Evolutionary conservation across 306 rosid species (phyloP).

Genomic region (Pachyrhizus erosus): DNA sequence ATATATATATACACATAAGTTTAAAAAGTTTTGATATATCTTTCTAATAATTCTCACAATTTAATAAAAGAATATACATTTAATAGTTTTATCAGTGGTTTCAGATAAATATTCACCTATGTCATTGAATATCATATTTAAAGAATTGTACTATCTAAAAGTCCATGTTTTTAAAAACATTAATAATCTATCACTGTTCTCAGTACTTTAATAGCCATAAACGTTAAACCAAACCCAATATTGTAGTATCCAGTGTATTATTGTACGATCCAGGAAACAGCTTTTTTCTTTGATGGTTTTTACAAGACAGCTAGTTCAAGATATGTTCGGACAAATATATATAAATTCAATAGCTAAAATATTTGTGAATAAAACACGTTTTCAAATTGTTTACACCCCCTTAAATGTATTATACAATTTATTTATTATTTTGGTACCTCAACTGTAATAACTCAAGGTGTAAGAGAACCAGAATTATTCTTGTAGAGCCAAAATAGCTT

Average conservation of each 20-base stretch:
- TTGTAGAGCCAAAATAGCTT: not conserved
- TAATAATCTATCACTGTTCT: constrained; percentile 12
- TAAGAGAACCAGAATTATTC: not conserved
- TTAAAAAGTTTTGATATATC: not conserved
- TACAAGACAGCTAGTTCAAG: not conserved
- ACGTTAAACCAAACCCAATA: constrained; percentile 24
- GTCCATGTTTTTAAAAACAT: constrained; percentile 27
- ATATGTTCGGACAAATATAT: constrained; percentile 1
- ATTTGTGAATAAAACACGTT: constrained; percentile 11
- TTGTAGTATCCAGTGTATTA: constrained; percentile 20
- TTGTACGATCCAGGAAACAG: constrained; percentile 18
- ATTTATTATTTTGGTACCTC: not conserved
- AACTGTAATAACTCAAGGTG: not conserved
- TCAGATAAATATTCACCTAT: constrained; percentile 17
- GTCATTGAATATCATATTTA: constrained; percentile 30
- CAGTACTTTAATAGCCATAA: constrained; percentile 17
- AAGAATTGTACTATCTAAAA: constrained; percentile 29
- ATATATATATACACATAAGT: not conserved
- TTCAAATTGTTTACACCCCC: not conserved
- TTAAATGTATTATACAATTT: not conserved
- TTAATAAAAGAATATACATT: not conserved
- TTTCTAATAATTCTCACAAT: not conserved
- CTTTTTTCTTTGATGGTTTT: constrained; percentile 12
- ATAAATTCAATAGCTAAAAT: not conserved
- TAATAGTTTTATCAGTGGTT: not conserved